Conservation (phyloP, 192 early-diverging fungal species). For the Thamnidium elegans region DNA sequence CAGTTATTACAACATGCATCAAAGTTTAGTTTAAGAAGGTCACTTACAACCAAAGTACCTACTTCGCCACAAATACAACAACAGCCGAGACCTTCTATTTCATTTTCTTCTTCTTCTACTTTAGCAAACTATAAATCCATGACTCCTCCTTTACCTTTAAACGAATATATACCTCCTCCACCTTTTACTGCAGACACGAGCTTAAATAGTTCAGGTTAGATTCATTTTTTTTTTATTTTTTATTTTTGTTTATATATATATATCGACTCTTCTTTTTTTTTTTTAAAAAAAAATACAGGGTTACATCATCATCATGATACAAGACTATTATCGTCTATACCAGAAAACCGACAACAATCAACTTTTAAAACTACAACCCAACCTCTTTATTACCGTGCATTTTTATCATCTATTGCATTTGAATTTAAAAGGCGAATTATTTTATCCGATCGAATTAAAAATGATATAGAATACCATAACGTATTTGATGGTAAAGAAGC, state of each 20-base stretch:
- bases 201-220: too few relatives aligned
- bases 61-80: not conserved
- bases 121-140: too few relatives aligned
- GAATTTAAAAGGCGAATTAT: conserved; percentile 21
- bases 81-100: not conserved
- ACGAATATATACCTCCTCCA: too few relatives aligned
- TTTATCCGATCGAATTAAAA: conserved; percentile 42
- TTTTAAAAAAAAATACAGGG: too few relatives aligned
- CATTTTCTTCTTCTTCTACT: too few relatives aligned
- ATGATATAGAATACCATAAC: conserved; percentile 14
- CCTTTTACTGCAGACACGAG: too few relatives aligned
- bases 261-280: too few relatives aligned
- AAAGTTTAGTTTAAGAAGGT: conserved; percentile 13
- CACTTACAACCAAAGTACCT: not conserved
- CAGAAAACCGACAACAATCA: not conserved
- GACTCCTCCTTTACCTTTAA: too few relatives aligned
- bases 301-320: too few relatives aligned
- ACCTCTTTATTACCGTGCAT: not conserved
- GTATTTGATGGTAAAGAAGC: conserved; percentile 25
- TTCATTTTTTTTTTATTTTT: too few relatives aligned
- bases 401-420: conserved; percentile 7
- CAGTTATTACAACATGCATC: conserved; percentile 76
- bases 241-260: too few relatives aligned
- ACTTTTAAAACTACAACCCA: not conserved
- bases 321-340: too few relatives aligned